These are phyloP conservation scores for Entomortierella parvispora DNA, from an alignment of 192 early-diverging fungal species.

Conservation along the genomic window DNA sequence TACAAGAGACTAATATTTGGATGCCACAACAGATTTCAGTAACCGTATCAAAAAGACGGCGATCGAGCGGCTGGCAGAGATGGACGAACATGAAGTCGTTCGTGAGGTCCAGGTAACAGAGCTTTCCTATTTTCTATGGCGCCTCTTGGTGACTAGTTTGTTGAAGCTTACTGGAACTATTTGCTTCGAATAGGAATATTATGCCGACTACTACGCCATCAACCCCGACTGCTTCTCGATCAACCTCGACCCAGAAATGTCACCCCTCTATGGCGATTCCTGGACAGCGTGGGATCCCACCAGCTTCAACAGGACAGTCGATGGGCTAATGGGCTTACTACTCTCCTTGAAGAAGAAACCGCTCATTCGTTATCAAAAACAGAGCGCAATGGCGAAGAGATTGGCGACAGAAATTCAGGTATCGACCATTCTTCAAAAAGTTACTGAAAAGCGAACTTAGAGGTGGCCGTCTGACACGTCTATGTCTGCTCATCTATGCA, in stretches of 20 bases:
- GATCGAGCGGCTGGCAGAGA: constrained; percentile 94
- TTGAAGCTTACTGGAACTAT: neutral
- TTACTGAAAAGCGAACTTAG: constrained; percentile 21
- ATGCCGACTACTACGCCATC: constrained; percentile 89
- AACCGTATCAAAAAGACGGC: constrained; percentile 92
- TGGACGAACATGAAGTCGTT: constrained; percentile 93
- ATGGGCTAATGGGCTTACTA: constrained; percentile 81
- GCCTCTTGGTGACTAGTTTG: neutral
- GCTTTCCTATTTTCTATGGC: neutral
- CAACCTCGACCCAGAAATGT: constrained; percentile 66
- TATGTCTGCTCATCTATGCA: neutral
- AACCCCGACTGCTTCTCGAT: constrained; percentile 87
- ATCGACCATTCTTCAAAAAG: no score
- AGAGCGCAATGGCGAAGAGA: constrained; percentile 82
- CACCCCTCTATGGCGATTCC: constrained; percentile 79
- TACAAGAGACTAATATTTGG: no score
- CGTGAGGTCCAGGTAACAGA: constrained; percentile 87
- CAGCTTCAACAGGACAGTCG: constrained; percentile 79
- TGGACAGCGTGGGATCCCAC: constrained; percentile 79
- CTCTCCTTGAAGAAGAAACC: constrained; percentile 93
- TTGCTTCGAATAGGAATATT: constrained; percentile 76
- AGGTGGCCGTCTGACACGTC: neutral
- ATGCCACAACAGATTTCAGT: constrained; percentile 94
- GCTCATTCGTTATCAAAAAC: constrained; percentile 88
- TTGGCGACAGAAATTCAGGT: constrained; percentile 85